Base-by-base conservation (phyloP, 139 green algal species). In the Volvox africanus region DNA sequence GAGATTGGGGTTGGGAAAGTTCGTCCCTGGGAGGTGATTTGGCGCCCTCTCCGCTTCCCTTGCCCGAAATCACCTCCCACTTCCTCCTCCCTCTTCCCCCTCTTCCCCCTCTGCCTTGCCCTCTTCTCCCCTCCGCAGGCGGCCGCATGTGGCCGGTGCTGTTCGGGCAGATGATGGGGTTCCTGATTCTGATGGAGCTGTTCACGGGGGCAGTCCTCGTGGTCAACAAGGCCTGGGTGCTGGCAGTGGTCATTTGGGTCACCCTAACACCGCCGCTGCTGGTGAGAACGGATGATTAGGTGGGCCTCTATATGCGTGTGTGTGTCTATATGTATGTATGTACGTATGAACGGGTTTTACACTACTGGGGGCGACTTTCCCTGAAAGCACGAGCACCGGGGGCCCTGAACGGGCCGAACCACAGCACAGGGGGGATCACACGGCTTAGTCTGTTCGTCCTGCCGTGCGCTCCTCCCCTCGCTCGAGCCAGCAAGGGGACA, bases 61-160 rank as follows among this genome's bases (percentile, higher is more conserved):
- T 69, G 62, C 19, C 62, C 19, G 17, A 26, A 69, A 69, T 19
- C 19, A 17, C 62, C 62, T 69, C 17, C 19, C 62, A 26, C 19
- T 19, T 69, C 62, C 62, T 19, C 62, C 62, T 69, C 19, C 62
- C 62, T 69, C 62, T 69, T 69, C 62, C 62, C 62, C 62, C 62
- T 69, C 62, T 69, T 17, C 19, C 62, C 19, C 62, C 19, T 19
- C 19, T 69, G 17, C 62, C 62, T 19, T 69, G 62, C 62, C 62
- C 62, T 19, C 19, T 19, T 69, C 62, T 69, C 62, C 62, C 62
- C 19, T 19, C 19, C 62, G n/a, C 88, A 92, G 88, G 88, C n/a
- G 88, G 88, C 37, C 65, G 26, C n/a, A 88, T 86, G 78, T 88
- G 81, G 62, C 88, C 76, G 36, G 81, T 88, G 37, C 24, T 88